Base-by-base conservation (phyloP, 495 filamentous ascomycete genomes). In the Trichoderma parareesei region DNA sequence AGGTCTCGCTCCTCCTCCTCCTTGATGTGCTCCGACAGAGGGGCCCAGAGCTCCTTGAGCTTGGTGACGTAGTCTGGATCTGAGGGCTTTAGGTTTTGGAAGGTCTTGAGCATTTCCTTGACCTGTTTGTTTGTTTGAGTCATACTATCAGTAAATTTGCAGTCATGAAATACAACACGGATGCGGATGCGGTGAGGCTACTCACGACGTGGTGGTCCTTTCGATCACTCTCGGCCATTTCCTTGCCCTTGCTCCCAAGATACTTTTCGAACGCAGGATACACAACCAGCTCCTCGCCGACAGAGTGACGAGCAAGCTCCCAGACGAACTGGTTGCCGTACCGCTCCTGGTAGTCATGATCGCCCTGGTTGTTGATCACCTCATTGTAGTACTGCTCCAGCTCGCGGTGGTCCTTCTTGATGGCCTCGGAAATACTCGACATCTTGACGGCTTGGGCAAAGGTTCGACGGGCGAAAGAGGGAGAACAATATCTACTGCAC, bases 311-410 rank as follows among this genome's bases (percentile, higher is more conserved):
- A 11, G 89, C 84, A 4, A 91, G 75, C 68, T 87, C 85, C 89
- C 88, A 91, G 40, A 85, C 84, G 65, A 90, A 87, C 60, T 83
- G 81, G 64, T 90, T 90, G 71, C 85, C 82, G 73, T 76, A 90
- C 16, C 79, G 73, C 1, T 69, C 73, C 68, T 80, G 80, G 6
- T 80, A 75, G 62, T 86, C 80, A 27, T 73, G 66, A 44, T 83
- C 76, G 3, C 68, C 73, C 10, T 83, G 69, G 55, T 74, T 73
- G 55, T 85, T 67, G 65, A 90, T 85, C 8, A 62, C 60, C 11
- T 84, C 79, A 60, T 83, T 73, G 70, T 87, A 85, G 71, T 81
- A 85, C 1, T 72, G 61, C 67, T 89, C 78, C 35, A 90, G 76
- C 69, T 88, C 81, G 10, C 76, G 75, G 71, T 91, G 87, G 71